Evolutionary conservation across 345 rosid species (phyloP).

Genomic region (Brassica juncea): DNA sequence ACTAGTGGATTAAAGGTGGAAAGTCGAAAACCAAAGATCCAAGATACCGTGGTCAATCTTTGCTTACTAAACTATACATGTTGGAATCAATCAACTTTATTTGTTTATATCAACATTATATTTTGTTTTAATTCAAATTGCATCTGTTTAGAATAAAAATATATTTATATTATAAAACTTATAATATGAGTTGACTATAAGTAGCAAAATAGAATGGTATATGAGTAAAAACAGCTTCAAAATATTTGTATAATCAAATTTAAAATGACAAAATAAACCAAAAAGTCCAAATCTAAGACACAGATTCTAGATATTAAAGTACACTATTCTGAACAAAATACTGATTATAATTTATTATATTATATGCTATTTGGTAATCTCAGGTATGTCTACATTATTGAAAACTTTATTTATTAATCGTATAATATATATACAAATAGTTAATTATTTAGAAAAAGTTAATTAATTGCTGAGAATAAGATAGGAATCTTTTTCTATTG

Average conservation of each 20-base stretch:
- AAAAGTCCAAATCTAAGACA: background rate
- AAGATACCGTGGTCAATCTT: conserved; percentile 27
- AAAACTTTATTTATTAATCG: too few relatives aligned
- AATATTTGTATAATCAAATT: background rate
- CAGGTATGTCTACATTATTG: too few relatives aligned
- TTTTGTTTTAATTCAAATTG: background rate
- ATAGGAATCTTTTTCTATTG: background rate
- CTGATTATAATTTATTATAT: too few relatives aligned
- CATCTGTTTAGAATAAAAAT: background rate
- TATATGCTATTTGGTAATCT: too few relatives aligned
- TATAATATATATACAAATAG: too few relatives aligned
- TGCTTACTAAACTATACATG: conserved; percentile 16
- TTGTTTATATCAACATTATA: background rate
- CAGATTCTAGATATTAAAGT: background rate
- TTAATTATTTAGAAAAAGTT: too few relatives aligned
- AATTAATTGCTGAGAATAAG: too few relatives aligned
- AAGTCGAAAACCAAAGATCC: background rate
- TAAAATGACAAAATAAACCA: too few relatives aligned
- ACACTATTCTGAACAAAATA: too few relatives aligned
- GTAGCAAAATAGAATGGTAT: background rate
- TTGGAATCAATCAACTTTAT: background rate
- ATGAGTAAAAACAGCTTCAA: background rate
- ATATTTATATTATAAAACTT: too few relatives aligned
- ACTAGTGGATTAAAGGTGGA: background rate
- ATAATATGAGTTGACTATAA: background rate